These are phyloP conservation scores for Sisymbrium irio DNA, from an alignment of 345 rosid species.

Conservation along the genomic window DNA sequence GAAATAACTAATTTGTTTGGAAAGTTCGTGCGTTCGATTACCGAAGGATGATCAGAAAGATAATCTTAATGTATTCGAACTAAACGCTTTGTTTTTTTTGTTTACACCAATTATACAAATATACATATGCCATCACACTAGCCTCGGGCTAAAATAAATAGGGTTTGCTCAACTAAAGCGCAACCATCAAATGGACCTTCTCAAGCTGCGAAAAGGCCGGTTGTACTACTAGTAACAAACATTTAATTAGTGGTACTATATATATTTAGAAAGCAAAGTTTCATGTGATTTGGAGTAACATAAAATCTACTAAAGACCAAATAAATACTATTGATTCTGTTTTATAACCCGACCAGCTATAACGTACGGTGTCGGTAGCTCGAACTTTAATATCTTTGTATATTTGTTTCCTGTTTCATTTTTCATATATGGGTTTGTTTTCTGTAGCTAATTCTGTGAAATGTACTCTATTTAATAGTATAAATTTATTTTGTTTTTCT, in stretches of 20 bases:
- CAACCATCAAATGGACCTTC: slow-evolving; percentile 6
- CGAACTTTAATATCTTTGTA: slow-evolving; percentile 9
- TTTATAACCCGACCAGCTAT: slow-evolving; percentile 3
- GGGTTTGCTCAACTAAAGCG: slow-evolving; percentile 18
- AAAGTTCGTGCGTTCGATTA: neutral
- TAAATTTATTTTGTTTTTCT: neutral
- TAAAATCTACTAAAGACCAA: slow-evolving; percentile 7
- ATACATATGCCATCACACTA: slow-evolving; percentile 5
- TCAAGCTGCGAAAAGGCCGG: slow-evolving; percentile 6
- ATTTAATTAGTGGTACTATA: neutral
- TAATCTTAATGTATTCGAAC: neutral
- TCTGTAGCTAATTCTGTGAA: neutral
- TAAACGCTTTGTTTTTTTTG: neutral
- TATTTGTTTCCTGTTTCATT: neutral
- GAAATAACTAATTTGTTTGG: neutral
- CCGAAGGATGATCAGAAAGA: neutral
- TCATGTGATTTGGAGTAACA: neutral
- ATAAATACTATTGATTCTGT: slow-evolving; percentile 1
- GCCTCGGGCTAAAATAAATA: neutral
- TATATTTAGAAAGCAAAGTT: neutral
- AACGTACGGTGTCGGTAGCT: slow-evolving; percentile 36
- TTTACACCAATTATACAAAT: neutral
- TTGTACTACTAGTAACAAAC: neutral
- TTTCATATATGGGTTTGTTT: neutral
- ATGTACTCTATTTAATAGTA: neutral